Conservation (phyloP, 2,329 filamentous ascomycete species). For the Huntiella savannae region DNA sequence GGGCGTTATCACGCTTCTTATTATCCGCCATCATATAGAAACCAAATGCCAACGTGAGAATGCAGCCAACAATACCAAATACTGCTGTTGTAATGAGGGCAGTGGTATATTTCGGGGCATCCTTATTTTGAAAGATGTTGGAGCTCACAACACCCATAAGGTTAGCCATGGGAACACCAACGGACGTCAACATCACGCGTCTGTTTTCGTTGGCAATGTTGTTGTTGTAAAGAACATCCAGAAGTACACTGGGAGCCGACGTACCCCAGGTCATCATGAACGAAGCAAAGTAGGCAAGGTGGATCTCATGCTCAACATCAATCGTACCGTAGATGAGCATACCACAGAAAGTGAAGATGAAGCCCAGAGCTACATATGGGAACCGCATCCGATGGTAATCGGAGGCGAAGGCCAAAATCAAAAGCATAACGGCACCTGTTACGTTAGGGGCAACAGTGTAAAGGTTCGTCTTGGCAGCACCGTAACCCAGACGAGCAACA, state of each 20-base stretch:
- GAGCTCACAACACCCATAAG: conserved; percentile 52
- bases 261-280: conserved; percentile 78
- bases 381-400: conserved; percentile 49
- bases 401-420: conserved; percentile 52
- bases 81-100: conserved; percentile 45
- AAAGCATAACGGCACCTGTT: conserved; percentile 50
- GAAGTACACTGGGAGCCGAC: conserved; percentile 51
- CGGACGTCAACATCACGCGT: conserved; percentile 48
- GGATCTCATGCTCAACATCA: conserved; percentile 38
- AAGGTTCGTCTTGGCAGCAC: conserved; percentile 46
- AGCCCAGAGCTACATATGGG: conserved; percentile 56
- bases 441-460: conserved; percentile 70
- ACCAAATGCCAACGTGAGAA: conserved; percentile 35
- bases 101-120: conserved; percentile 46
- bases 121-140: conserved; percentile 47
- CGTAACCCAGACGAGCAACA: conserved; percentile 28
- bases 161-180: conserved; percentile 58
- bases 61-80: conserved; percentile 41
- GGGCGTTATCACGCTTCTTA: conserved; percentile 31
- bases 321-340: conserved; percentile 65
- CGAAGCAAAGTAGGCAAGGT: conserved; percentile 53
- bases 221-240: conserved; percentile 55
- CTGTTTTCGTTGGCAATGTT: conserved; percentile 62
- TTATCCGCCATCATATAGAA: conserved; percentile 40
- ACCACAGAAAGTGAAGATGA: conserved; percentile 54